Evolutionary conservation across 2,329 filamentous ascomycete species (phyloP).

Genomic region (Neoarthrinium moseri): DNA sequence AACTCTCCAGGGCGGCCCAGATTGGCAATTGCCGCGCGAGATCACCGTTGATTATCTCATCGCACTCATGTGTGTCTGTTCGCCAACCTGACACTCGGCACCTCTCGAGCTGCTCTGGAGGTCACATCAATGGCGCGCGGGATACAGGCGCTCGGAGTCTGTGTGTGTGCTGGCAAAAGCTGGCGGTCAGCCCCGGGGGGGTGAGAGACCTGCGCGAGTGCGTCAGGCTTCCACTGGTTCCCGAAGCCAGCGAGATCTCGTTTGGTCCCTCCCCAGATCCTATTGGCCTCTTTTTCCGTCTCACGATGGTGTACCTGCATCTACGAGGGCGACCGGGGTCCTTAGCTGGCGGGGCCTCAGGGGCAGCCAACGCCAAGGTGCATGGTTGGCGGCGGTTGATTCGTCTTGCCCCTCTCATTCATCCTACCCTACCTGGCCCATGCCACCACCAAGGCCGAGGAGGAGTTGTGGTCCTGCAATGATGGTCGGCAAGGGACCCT

Average conservation of each 20-base stretch:
- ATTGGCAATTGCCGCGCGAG: not conserved
- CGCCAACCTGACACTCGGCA: slow-evolving; percentile 5
- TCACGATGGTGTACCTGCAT: slow-evolving; percentile 32
- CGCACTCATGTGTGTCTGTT: not conserved
- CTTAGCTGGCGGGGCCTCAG: slow-evolving; percentile 17
- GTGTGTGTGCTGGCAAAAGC: not conserved
- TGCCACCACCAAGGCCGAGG: slow-evolving; percentile 1
- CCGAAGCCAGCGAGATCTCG: slow-evolving; percentile 11
- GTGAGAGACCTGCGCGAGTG: slow-evolving; percentile 5
- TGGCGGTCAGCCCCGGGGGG: not conserved
- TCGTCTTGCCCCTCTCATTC: not conserved
- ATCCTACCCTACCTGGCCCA: not conserved
- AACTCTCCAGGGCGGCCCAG: not conserved
- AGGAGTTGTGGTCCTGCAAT: slow-evolving; percentile 6
- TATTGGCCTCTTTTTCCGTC: slow-evolving; percentile 24
- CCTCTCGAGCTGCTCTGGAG: not conserved
- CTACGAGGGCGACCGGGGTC: slow-evolving; percentile 18
- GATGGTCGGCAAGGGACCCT: slow-evolving; percentile 1
- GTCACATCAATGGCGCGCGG: not conserved
- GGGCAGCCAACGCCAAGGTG: slow-evolving; percentile 15
- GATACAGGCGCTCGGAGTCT: not conserved
- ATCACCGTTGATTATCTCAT: slow-evolving; percentile 6
- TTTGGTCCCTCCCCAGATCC: slow-evolving; percentile 6
- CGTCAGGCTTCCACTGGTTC: slow-evolving; percentile 9
- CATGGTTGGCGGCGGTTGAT: not conserved